Evolutionary conservation across 768 basidiomycete genomes (phyloP).

Genomic region (Rhodotorula taiwanensis): DNA sequence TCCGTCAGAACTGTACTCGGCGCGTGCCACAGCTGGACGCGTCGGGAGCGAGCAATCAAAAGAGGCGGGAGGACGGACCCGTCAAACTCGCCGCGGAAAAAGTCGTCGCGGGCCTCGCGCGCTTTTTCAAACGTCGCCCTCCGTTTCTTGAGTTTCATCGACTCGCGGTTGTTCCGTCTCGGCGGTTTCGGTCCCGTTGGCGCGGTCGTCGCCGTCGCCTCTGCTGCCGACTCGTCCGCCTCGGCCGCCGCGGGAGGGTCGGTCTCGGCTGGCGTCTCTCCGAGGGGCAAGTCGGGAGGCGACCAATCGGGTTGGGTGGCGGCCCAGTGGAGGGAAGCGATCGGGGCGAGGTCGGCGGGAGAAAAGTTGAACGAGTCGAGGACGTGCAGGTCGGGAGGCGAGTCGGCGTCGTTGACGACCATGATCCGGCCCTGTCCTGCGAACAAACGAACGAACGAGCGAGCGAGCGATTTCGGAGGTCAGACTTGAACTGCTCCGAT

Average conservation of each 20-base stretch:
- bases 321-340: conserved; percentile 81
- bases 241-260: background rate
- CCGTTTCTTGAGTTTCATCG: conserved; percentile 72
- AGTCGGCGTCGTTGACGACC: conserved; percentile 79
- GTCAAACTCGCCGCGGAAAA: conserved; percentile 82
- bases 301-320: conserved; percentile 70
- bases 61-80: conserved; percentile 52
- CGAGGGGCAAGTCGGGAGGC: conserved; percentile 50
- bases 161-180: conserved; percentile 42
- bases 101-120: conserved; percentile 62
- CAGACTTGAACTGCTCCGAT: background rate
- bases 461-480: too few species aligned
- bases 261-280: conserved; percentile 6
- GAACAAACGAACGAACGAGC: background rate
- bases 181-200: conserved; percentile 37
- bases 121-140: conserved; percentile 62
- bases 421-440: conserved; percentile 72
- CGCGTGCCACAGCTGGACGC: too few species aligned
- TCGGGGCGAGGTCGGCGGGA: conserved; percentile 50
- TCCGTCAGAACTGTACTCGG: too few species aligned
- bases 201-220: background rate
- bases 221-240: background rate
- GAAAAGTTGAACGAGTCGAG: conserved; percentile 79
- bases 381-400: conserved; percentile 83
- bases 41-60: too few species aligned